phyloP scores from a whole-genome alignment of 1,284 basidiomycete species.

The Thecaphora thlaspeos region DNA sequence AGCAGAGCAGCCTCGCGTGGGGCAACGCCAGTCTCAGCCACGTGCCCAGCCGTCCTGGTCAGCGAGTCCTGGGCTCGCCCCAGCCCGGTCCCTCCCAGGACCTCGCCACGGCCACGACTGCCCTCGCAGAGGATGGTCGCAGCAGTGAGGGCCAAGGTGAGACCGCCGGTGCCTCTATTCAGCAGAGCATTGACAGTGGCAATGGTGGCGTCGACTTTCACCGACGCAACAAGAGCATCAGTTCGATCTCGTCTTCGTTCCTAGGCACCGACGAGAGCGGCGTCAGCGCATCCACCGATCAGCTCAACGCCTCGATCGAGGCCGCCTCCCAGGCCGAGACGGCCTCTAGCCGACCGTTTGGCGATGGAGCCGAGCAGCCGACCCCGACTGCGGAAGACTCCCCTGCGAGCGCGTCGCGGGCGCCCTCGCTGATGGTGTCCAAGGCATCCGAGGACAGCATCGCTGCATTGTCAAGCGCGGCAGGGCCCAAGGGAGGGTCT shows the following conservation, averaged over 20 bases:
- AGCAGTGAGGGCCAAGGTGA: too few relatives aligned
- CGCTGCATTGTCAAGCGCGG: too few relatives aligned
- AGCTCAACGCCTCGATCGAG: slow-evolving; percentile 2
- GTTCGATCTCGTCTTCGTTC: slow-evolving; percentile 4
- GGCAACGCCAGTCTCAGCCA: slow-evolving; percentile 39
- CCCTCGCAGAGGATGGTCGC: too few relatives aligned
- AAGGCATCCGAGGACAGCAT: slow-evolving; percentile 15
- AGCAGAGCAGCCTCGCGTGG: slow-evolving; percentile 46
- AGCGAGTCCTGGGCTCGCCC: not conserved
- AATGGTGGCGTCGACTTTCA: not conserved
- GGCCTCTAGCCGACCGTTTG: too few relatives aligned
- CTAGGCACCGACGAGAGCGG: slow-evolving; percentile 4
- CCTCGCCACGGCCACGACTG: too few relatives aligned
- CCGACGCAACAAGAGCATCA: slow-evolving; percentile 9
- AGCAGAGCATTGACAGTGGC: not conserved
- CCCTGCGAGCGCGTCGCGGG: not conserved
- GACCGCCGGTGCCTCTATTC: too few relatives aligned
- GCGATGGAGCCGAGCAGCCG: too few relatives aligned
- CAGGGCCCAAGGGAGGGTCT: too few relatives aligned
- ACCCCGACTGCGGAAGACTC: too few relatives aligned
- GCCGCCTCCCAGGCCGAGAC: not conserved
- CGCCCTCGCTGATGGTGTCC: slow-evolving; percentile 20
- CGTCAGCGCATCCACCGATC: slow-evolving; percentile 14
- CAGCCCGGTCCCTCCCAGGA: too few relatives aligned
- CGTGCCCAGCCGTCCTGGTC: not conserved